These are phyloP conservation scores for Sphagnurus paluster DNA, from an alignment of 1,284 basidiomycete species.

Conservation along the genomic window DNA sequence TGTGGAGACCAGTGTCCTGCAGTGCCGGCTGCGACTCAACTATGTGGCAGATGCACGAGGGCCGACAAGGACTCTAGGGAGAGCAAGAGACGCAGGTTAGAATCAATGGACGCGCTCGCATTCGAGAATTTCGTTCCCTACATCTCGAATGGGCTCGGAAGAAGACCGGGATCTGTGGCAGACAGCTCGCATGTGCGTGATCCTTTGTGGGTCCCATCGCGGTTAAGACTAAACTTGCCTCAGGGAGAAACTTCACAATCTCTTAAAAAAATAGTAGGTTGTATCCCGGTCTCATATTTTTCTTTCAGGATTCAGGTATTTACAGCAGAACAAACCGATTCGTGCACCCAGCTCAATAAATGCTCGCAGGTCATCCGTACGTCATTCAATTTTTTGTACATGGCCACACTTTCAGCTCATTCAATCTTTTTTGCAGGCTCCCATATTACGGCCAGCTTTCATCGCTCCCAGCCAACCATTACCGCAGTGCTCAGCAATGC, in stretches of 20 bases:
- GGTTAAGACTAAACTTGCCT: too few species aligned
- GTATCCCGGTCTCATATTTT: neutral
- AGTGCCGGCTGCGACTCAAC: neutral
- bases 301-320: too few species aligned
- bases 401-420: neutral
- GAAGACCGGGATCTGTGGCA: neutral
- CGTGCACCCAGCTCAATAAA: neutral
- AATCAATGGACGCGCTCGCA: neutral
- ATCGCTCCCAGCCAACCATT: neutral
- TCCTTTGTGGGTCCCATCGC: neutral
- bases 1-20: slow-evolving; percentile 4
- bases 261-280: too few species aligned
- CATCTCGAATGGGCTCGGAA: neutral
- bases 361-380: slow-evolving; percentile 3
- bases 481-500: neutral
- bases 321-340: neutral
- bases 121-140: neutral
- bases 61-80: neutral
- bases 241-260: too few species aligned
- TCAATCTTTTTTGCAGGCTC: too few species aligned
- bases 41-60: slow-evolving; percentile 7
- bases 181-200: slow-evolving; percentile 1
- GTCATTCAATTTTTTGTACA: neutral
- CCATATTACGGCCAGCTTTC: neutral
- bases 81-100: neutral